Percentiles rank a stretch among this genome's conserved stretches.
Evolutionary conservation across 2,329 filamentous ascomycete genomes (phyloP).

Genomic region (Epichloe scottii): DNA sequence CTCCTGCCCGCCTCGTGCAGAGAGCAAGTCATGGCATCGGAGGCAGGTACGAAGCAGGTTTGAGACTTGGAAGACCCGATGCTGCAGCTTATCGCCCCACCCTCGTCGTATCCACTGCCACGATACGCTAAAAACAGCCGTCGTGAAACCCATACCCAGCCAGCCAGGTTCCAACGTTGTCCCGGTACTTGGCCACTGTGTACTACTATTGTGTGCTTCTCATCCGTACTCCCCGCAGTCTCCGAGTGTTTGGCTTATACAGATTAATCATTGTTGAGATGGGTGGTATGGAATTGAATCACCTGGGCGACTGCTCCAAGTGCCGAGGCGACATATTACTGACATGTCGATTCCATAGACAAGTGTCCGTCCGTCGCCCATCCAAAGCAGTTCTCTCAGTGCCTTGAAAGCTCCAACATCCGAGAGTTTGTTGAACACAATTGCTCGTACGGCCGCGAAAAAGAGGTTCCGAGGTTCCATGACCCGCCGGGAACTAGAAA

Average conservation of each 20-base stretch:
- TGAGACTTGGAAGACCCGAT: slow-evolving; percentile 1
- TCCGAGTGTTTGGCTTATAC: background rate
- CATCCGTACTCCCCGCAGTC: background rate
- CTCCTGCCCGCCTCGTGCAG: background rate
- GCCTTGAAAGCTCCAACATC: background rate
- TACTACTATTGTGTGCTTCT: no score
- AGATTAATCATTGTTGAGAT: background rate
- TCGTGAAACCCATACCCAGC: slow-evolving; percentile 1
- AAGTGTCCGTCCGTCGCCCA: background rate
- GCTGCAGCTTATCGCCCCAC: slow-evolving; percentile 2
- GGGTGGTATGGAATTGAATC: background rate
- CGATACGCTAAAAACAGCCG: slow-evolving; percentile 4
- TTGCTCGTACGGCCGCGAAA: background rate
- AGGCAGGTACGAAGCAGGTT: slow-evolving; percentile 3
- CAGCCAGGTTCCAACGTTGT: background rate
- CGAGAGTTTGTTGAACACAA: background rate
- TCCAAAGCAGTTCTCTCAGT: background rate
- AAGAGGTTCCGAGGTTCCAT: background rate
- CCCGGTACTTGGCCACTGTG: no score
- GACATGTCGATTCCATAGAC: background rate
- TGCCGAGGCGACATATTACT: background rate
- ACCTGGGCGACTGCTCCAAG: background rate
- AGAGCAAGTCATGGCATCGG: background rate
- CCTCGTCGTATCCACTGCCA: slow-evolving; percentile 2
- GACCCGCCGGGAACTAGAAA: background rate